These are phyloP conservation scores for Beta corolliflora DNA, from an alignment of 179 eudicot genomes.

Conservation along the genomic window DNA sequence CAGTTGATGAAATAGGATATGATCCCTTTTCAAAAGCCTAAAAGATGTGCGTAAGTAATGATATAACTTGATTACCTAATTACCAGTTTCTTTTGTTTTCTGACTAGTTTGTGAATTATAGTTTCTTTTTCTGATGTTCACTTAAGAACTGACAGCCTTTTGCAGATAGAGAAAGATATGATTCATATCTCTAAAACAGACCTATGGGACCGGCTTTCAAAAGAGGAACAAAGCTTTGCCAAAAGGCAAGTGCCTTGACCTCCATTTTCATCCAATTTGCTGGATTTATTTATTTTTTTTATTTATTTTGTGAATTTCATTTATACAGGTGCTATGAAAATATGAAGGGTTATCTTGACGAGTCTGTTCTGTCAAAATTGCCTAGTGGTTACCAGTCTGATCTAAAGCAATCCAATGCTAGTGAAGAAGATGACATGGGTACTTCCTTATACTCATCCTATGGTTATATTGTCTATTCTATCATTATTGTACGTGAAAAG, in stretches of 20 bases:
- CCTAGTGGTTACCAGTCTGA: conserved; percentile 88
- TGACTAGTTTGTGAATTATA: background rate
- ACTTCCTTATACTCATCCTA: conserved; percentile 20
- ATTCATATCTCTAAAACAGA: conserved; percentile 72
- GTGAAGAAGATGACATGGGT: conserved; percentile 99
- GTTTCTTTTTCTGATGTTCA: conserved; percentile 6
- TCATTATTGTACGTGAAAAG: background rate
- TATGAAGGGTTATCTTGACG: conserved; percentile 64
- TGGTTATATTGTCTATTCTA: background rate
- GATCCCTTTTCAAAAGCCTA: background rate
- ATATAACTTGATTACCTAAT: background rate
- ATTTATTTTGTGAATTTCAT: background rate
- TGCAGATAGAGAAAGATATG: conserved; percentile 81
- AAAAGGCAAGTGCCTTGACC: conserved; percentile 38
- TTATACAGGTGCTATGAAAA: conserved; percentile 60
- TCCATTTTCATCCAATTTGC: background rate
- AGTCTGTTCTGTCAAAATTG: conserved; percentile 71
- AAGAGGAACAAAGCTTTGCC: conserved; percentile 71
- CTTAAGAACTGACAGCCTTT: conserved; percentile 22
- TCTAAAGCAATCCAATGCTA: conserved; percentile 80
- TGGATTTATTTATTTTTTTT: background rate
- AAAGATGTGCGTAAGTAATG: background rate
- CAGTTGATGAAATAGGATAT: background rate
- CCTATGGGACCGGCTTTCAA: conserved; percentile 73
- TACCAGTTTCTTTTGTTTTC: background rate